phyloP scores from a whole-genome alignment of 2,329 filamentous ascomycete genomes.

The Neonectria coccinea region DNA sequence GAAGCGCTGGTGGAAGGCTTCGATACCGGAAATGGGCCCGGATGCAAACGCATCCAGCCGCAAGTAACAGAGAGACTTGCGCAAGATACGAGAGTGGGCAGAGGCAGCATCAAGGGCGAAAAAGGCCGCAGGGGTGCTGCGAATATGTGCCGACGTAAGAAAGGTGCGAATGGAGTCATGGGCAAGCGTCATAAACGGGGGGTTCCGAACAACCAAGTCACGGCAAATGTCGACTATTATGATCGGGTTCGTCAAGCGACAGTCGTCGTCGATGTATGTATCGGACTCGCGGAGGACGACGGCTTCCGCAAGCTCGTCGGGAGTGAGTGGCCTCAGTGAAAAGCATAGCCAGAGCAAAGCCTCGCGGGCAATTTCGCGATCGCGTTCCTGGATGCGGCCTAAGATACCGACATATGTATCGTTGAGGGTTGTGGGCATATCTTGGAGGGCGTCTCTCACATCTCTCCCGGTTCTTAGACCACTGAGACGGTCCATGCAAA shows the following conservation, averaged over 20 bases:
- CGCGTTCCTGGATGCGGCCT: slow-evolving; percentile 37
- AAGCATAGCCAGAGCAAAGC: slow-evolving; percentile 46
- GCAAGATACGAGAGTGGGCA: slow-evolving; percentile 36
- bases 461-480: slow-evolving; percentile 40
- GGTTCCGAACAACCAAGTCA: slow-evolving; percentile 30
- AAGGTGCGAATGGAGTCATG: slow-evolving; percentile 43
- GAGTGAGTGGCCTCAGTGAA: slow-evolving; percentile 40
- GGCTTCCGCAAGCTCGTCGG: slow-evolving; percentile 44
- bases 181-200: slow-evolving; percentile 36
- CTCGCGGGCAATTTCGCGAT: slow-evolving; percentile 40
- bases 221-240: slow-evolving; percentile 38
- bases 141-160: slow-evolving; percentile 37
- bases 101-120: slow-evolving; percentile 33
- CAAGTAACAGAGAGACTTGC: slow-evolving; percentile 42
- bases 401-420: slow-evolving; percentile 42
- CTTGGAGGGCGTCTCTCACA: slow-evolving; percentile 32
- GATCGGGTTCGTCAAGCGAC: slow-evolving; percentile 35
- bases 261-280: slow-evolving; percentile 40
- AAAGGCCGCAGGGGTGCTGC: slow-evolving; percentile 30
- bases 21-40: slow-evolving; percentile 23
- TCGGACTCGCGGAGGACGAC: slow-evolving; percentile 44
- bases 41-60: slow-evolving; percentile 30
- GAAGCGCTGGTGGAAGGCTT: slow-evolving; percentile 14
- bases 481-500: slow-evolving; percentile 44
- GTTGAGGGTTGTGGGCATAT: slow-evolving; percentile 41